Conservation (phyloP, 306 rosid genomes). For the Vicia villosa region DNA sequence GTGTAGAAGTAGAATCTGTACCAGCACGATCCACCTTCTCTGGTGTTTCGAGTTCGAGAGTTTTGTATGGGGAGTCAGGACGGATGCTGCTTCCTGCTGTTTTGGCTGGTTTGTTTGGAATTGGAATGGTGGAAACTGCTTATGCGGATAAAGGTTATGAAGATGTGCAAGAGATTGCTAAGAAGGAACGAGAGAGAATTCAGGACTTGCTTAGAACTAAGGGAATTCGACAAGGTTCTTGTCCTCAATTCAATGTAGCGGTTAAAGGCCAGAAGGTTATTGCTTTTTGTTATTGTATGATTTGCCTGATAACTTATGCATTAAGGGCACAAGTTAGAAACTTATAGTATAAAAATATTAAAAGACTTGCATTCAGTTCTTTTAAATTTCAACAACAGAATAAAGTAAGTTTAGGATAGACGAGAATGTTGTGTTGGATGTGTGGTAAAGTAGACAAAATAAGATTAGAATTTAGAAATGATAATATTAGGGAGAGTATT, state of each 20-base stretch:
- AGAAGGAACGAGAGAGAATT: constrained; percentile 59
- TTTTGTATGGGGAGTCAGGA: constrained; percentile 23
- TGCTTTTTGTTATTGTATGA: background rate
- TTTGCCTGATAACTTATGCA: background rate
- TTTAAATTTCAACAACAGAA: no score
- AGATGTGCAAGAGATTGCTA: constrained; percentile 65
- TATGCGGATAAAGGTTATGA: constrained; percentile 55
- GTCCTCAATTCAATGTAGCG: constrained; percentile 69
- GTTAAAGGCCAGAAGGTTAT: constrained; percentile 81
- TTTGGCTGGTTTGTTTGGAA: constrained; percentile 60
- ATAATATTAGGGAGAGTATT: no score
- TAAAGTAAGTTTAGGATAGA: no score
- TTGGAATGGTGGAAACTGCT: constrained; percentile 48
- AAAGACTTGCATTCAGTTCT: no score
- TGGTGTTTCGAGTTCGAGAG: constrained; percentile 37
- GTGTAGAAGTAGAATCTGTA: constrained; percentile 48
- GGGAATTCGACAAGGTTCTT: constrained; percentile 58
- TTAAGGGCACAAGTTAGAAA: no score
- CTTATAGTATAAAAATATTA: no score
- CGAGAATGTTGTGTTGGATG: no score
- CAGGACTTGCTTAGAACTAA: constrained; percentile 54
- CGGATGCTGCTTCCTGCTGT: constrained; percentile 47
- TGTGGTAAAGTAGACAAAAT: no score
- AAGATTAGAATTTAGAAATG: no score
- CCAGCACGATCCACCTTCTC: constrained; percentile 30